phyloP scores from a whole-genome alignment of 1,284 basidiomycete genomes.

The Apiotrichum domesticum region DNA sequence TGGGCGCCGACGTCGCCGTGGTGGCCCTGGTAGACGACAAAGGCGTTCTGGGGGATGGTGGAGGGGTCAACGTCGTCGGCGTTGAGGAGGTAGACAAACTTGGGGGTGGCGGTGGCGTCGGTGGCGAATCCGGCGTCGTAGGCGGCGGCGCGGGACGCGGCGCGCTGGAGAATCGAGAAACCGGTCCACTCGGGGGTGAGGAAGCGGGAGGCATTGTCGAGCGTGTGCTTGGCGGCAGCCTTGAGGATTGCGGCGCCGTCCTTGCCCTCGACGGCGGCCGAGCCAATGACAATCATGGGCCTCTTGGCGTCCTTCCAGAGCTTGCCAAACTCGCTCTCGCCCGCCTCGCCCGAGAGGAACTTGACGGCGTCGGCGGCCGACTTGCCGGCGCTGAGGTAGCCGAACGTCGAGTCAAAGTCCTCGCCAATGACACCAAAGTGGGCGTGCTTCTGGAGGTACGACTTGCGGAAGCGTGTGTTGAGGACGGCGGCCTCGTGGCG shows the following conservation, averaged over 20 bases:
- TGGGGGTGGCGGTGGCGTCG: constrained; percentile 69
- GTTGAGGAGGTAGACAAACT: constrained; percentile 95
- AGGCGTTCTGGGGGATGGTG: constrained; percentile 87
- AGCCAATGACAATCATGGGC: constrained; percentile 90
- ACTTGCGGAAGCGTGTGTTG: constrained; percentile 94
- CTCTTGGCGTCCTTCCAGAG: constrained; percentile 88
- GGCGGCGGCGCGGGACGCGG: constrained; percentile 86
- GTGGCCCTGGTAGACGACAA: constrained; percentile 98
- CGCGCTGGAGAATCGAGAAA: constrained; percentile 83
- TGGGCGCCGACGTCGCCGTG: constrained; percentile 97
- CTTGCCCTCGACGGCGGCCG: constrained; percentile 75
- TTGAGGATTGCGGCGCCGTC: constrained; percentile 78
- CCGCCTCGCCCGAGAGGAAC: constrained; percentile 65
- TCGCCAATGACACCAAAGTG: constrained; percentile 89
- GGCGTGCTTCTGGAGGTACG: constrained; percentile 77
- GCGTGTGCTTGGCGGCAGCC: constrained; percentile 71
- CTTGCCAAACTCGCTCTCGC: constrained; percentile 59
- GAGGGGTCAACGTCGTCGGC: constrained; percentile 89
- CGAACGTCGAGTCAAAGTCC: constrained; percentile 84
- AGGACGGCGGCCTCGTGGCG: constrained; percentile 95
- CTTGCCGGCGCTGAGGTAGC: constrained; percentile 83
- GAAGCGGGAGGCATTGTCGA: constrained; percentile 67
- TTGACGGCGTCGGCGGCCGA: constrained; percentile 71
- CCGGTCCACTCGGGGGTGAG: constrained; percentile 93
- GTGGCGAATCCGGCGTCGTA: constrained; percentile 93